Base-by-base conservation (phyloP, 345 rosid species). In the Cardamine resedifolia region DNA sequence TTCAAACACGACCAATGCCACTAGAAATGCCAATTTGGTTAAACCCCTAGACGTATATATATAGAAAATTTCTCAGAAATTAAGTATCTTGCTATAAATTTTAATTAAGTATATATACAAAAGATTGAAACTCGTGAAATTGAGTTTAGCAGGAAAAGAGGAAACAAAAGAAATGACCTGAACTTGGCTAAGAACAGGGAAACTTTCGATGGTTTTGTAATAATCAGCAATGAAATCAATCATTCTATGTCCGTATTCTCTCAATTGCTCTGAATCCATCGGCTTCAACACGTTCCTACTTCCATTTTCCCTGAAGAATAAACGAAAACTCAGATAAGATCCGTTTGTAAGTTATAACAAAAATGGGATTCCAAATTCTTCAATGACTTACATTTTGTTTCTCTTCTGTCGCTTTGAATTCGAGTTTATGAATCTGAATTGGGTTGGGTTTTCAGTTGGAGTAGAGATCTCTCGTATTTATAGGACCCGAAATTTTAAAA, bases 201-300 rank as follows among this genome's bases (percentile, higher is more conserved):
- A 85, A 45, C 26, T 50, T 78, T 90, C 96, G n/a, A 93, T 81
- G 74, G 86, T 51, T 66, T 84, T 77, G 85, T 90, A 93, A 81
- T 90, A 93, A 80, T 93, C 97, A 7, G 96, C 98, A 73, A 93
- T 86, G 77, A 93, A 93, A 77, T 89, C 97, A 34, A 93, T 92
- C 98, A 93, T 93, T 80, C 73, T 82, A 71, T 89, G 94, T 24
- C 85, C 97, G 65, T 80, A 64, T 75, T 86, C 94, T 50, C 94
- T 81, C 62, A 88, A 78, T 64, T 88, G 94, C 81, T 88, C 89
- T 0, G 94, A 84, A 21, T 86, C 90, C 94, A 88, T 88, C 18
- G 90, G 77, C 77, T 81, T 85, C 79, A 83, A 39, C 68, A 43
- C 75, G 6, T 41, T 71, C 77, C 52, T 72, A 28, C 10, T 28